Evolutionary conservation across 2,329 filamentous ascomycete species (phyloP).

Genomic region (Aquanectria penicillioides): DNA sequence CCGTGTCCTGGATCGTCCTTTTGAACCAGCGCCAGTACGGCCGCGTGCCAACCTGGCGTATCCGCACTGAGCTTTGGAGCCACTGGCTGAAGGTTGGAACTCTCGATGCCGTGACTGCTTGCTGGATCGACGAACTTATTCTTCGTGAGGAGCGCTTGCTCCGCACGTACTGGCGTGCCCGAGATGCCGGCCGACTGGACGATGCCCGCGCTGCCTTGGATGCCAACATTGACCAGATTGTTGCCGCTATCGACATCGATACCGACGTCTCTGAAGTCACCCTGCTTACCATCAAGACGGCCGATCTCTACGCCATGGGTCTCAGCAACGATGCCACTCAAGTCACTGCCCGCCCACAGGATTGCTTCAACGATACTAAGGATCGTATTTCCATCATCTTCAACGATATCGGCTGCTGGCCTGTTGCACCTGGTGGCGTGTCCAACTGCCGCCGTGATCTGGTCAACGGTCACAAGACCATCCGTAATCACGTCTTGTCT

Average conservation of each 20-base stretch:
- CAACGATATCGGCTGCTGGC: conserved; percentile 34
- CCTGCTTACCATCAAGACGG: conserved; percentile 27
- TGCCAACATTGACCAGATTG: conserved; percentile 27
- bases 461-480: conserved; percentile 33
- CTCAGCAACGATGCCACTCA: conserved; percentile 32
- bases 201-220: conserved; percentile 18
- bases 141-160: conserved; percentile 29
- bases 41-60: conserved; percentile 29
- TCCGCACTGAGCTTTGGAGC: conserved; percentile 31
- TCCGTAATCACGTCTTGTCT: conserved; percentile 32
- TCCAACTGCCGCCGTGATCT: conserved; percentile 33
- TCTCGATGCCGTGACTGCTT: conserved; percentile 29
- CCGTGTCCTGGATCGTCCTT: conserved; percentile 9
- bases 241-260: conserved; percentile 29
- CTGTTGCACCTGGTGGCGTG: conserved; percentile 30
- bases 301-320: conserved; percentile 34
- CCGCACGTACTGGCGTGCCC: conserved; percentile 23
- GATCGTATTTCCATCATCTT: conserved; percentile 30
- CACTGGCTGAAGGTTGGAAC: conserved; percentile 23
- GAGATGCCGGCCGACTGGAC: conserved; percentile 22
- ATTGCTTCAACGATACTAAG: conserved; percentile 28
- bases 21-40: conserved; percentile 28
- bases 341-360: conserved; percentile 26
- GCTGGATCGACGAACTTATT: conserved; percentile 31
- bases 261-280: conserved; percentile 30